Percentiles rank a stretch among this genome's conserved stretches.
These are phyloP conservation scores for Mucor piriformis DNA, from an alignment of 371 early-diverging fungal genomes.

Conservation along the genomic window DNA sequence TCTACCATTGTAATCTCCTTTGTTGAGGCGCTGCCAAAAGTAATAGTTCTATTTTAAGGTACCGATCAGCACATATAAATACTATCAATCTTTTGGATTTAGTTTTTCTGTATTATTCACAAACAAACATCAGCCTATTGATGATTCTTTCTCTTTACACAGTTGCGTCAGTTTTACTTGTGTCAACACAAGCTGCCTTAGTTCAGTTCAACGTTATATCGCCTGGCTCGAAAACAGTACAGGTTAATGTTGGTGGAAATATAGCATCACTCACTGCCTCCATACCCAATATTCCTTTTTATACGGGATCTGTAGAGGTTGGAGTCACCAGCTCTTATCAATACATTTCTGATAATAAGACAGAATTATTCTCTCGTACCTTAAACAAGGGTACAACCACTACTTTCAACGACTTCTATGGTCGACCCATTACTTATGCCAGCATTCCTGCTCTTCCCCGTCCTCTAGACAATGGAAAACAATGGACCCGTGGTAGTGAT, in stretches of 20 bases:
- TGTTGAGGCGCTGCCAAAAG: too few species aligned
- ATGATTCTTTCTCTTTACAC: conserved; percentile 27
- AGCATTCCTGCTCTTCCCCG: conserved; percentile 52
- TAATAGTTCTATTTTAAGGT: neutral
- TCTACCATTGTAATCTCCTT: too few species aligned
- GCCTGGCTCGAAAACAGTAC: conserved; percentile 43
- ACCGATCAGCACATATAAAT: neutral
- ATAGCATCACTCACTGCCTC: conserved; percentile 29
- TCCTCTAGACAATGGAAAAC: conserved; percentile 41
- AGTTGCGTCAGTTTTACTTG: conserved; percentile 15
- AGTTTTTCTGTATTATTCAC: neutral
- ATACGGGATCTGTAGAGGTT: conserved; percentile 43
- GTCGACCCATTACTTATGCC: conserved; percentile 54
- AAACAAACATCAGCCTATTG: neutral
- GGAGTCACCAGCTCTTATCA: conserved; percentile 43
- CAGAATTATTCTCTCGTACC: conserved; percentile 49
- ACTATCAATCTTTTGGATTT: neutral
- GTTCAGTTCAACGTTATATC: conserved; percentile 55
- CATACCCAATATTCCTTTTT: conserved; percentile 50
- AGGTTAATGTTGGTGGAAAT: conserved; percentile 48
- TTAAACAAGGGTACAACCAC: conserved; percentile 20
- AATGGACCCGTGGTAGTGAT: conserved; percentile 46
- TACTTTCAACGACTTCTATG: conserved; percentile 54
- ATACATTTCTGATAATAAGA: conserved; percentile 44
- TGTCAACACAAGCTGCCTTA: conserved; percentile 35